Evolutionary conservation across 495 filamentous ascomycete species (phyloP), one percentile per base, ranked within the genome.

Genomic region (Rusavskia elegans): DNA sequence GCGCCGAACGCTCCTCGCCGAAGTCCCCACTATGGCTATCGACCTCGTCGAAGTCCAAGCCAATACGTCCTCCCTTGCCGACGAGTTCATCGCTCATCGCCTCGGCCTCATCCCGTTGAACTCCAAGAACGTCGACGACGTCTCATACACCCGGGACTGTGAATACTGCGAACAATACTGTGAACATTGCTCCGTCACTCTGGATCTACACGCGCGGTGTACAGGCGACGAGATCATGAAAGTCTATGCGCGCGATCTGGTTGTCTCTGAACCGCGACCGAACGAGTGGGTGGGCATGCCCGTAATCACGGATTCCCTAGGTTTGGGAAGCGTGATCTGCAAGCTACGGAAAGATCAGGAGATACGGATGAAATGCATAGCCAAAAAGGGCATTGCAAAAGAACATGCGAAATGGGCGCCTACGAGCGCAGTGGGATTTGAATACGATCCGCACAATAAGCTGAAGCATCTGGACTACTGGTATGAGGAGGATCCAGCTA

Each of bases 381-480:
- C 89, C 49, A 96, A 95, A 76, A 97, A 97, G 73, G 92, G 92
- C 0, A 96, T 96, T 53, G 89, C 90, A 3, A 98, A 97, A 73
- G 92, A 98, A 64, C 92, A 98, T 71, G 84, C 93, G 0, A 98
- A 98, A 65, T 98, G 92, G 92, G 82, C 85, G 46, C 89, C 93
- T 2, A 85, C 83, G 39, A 74, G 89, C 52, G 93, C 92, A 5
- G 81, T 98, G 48, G 92, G 88, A 23, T 98, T 97, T 59, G 92
- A 98, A 67, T 98, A 98, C 66, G 92, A 98, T 62, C 92, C 92
- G 53, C 83, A 89, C 63, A 98, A 98, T 66, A 93, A 89, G 65
- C 68, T 98, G 44, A 72, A 76, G 53, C 92, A 98, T 69, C 69
- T 87, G 39, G 84, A 93, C 61, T 79, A 89, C 62, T 98, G 92